Percentiles rank a stretch among this genome's conserved stretches.
Evolutionary conservation across 208 protist species (phyloP).

Genomic region (Acanthamoeba lenticulata): DNA sequence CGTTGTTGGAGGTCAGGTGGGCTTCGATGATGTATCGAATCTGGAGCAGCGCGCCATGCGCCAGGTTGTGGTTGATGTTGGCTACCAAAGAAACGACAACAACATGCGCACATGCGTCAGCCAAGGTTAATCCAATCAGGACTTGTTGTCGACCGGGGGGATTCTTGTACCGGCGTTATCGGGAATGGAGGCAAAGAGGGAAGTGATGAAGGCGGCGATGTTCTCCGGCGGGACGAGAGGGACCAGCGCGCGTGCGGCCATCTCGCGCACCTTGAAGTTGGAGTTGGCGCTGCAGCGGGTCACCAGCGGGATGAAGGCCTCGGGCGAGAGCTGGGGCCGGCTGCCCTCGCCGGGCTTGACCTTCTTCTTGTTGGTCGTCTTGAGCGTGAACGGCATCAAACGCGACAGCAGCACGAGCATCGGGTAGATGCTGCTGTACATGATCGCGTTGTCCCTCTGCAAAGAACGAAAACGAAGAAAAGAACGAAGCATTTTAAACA

Average conservation of each 20-base stretch:
- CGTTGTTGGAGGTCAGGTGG: constrained; percentile 5
- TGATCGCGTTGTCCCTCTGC: neutral
- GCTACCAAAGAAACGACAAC: neutral
- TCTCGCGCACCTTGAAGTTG: constrained; percentile 37
- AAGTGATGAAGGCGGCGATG: neutral
- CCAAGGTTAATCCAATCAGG: neutral
- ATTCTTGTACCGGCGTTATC: neutral
- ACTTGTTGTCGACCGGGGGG: neutral
- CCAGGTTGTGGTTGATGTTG: constrained; percentile 3
- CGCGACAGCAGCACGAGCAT: constrained; percentile 23
- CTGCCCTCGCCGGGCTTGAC: constrained; percentile 28
- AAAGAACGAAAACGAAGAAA: too few species aligned
- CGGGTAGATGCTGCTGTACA: constrained; percentile 48
- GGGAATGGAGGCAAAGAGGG: neutral
- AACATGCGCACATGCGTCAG: neutral
- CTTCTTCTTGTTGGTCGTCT: neutral
- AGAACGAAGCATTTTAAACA: neutral
- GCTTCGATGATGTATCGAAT: neutral
- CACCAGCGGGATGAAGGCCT: constrained; percentile 37
- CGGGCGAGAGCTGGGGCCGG: neutral
- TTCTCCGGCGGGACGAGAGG: constrained; percentile 13
- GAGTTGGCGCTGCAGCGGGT: neutral
- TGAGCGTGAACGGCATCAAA: constrained; percentile 24
- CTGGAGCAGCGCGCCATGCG: constrained; percentile 19
- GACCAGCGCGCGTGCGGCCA: neutral